Percentiles rank a stretch among this genome's conserved stretches.
These are phyloP conservation scores for Plasmodium sp. DNA, from an alignment of 169 alveolate species.

Conservation along the genomic window DNA sequence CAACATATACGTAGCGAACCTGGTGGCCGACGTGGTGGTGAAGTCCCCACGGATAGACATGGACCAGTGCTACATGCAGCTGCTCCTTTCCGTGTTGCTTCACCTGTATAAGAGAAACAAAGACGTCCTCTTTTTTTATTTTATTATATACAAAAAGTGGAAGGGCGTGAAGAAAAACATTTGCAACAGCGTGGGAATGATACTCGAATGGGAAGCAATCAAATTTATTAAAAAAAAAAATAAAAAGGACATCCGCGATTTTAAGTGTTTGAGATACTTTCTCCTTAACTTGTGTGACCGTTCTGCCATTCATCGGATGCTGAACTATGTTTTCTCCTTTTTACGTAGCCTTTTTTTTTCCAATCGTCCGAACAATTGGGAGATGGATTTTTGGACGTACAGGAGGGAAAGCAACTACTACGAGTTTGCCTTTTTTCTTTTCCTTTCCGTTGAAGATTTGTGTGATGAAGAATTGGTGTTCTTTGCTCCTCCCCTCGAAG, in stretches of 20 bases:
- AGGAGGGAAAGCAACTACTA: slow-evolving; percentile 6
- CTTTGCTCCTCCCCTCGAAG: neutral
- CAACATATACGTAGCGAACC: slow-evolving; percentile 14
- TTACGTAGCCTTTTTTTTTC: neutral
- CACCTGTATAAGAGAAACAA: slow-evolving; percentile 5
- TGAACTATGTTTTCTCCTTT: slow-evolving; percentile 2
- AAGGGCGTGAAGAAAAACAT: slow-evolving; percentile 36
- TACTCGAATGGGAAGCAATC: slow-evolving; percentile 5
- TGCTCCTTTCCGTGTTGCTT: slow-evolving; percentile 12
- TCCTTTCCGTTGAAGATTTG: slow-evolving; percentile 37
- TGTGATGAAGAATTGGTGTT: neutral
- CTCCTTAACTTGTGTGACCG: slow-evolving; percentile 46
- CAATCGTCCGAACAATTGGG: slow-evolving; percentile 1
- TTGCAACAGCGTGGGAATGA: neutral
- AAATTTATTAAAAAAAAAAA: neutral
- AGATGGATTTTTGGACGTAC: slow-evolving; percentile 16
- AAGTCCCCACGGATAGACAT: slow-evolving; percentile 3
- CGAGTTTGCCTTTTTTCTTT: slow-evolving; percentile 50
- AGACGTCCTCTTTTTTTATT: slow-evolving; percentile 44
- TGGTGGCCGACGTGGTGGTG: neutral
- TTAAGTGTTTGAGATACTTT: slow-evolving; percentile 35
- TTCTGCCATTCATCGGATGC: neutral
- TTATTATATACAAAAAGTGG: slow-evolving; percentile 28
- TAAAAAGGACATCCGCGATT: neutral
- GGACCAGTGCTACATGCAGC: slow-evolving; percentile 10